Conservation (phyloP, 805 yeast genomes). For the Lipomyces yamanashiensis region DNA sequence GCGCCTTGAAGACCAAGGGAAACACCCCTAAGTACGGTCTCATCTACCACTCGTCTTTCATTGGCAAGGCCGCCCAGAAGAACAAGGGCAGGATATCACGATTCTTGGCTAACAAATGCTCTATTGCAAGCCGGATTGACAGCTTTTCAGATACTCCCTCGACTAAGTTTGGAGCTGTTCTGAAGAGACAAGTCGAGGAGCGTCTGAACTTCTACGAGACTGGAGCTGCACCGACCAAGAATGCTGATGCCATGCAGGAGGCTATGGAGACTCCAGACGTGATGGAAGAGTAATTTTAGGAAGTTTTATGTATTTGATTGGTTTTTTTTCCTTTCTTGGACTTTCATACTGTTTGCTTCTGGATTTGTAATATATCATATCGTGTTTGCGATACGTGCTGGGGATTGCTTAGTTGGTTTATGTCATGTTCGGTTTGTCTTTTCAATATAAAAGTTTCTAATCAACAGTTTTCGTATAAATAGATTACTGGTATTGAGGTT, state of each 20-base stretch:
- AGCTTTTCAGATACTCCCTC: conserved; percentile 95
- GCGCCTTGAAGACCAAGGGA: conserved; percentile 92
- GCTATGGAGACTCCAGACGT: conserved; percentile 66
- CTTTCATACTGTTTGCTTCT: neutral
- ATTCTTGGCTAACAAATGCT: conserved; percentile 97
- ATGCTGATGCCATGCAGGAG: conserved; percentile 88
- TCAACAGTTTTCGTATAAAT: neutral
- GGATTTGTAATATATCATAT: conserved; percentile 12
- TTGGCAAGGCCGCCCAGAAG: conserved; percentile 91
- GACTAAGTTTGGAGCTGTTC: conserved; percentile 83
- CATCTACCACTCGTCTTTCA: conserved; percentile 91
- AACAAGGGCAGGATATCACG: conserved; percentile 99
- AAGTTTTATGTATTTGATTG: neutral
- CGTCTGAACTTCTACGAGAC: conserved; percentile 94
- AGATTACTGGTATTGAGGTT: neutral
- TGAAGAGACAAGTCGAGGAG: conserved; percentile 97
- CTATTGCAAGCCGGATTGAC: conserved; percentile 98
- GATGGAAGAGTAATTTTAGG: conserved; percentile 21
- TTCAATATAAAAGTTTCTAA: neutral
- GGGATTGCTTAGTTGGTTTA: conserved; percentile 1
- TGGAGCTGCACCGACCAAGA: conserved; percentile 96
- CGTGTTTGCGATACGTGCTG: conserved; percentile 7
- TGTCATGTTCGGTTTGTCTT: neutral
- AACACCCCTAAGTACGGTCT: conserved; percentile 96
- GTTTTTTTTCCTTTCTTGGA: neutral